phyloP scores from a whole-genome alignment of 306 rosid genomes.

The Pueraria montana region DNA sequence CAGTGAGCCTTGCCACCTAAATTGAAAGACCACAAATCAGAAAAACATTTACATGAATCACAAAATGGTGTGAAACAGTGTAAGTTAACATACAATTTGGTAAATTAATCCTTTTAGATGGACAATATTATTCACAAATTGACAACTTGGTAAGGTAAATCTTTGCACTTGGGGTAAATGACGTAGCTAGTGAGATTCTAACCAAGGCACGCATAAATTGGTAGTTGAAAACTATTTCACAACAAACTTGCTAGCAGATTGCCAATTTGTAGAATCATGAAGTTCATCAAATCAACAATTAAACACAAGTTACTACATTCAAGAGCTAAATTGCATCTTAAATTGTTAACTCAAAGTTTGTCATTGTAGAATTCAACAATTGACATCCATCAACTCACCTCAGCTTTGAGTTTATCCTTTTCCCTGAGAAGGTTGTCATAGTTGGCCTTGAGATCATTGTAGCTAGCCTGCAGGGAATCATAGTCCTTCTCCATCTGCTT shows the following conservation, averaged over 20 bases:
- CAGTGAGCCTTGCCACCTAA: slow-evolving; percentile 65
- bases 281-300: background rate
- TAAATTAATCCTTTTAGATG: background rate
- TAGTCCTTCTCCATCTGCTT: background rate
- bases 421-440: slow-evolving; percentile 65
- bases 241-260: background rate
- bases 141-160: background rate
- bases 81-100: background rate
- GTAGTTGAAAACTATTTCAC: background rate
- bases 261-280: background rate
- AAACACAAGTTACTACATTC: background rate
- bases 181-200: background rate
- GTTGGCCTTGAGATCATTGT: slow-evolving; percentile 59
- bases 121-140: background rate
- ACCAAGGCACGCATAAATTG: background rate
- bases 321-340: background rate
- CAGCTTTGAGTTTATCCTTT: slow-evolving; percentile 62
- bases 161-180: background rate
- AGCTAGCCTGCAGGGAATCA: slow-evolving; percentile 49
- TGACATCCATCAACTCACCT: slow-evolving; percentile 51
- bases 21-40: background rate
- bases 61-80: background rate
- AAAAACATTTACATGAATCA: background rate
- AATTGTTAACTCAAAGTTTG: background rate
- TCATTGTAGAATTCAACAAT: background rate